phyloP scores from a whole-genome alignment of 23 red algal genomes.

The Gracilariopsis chorda region DNA sequence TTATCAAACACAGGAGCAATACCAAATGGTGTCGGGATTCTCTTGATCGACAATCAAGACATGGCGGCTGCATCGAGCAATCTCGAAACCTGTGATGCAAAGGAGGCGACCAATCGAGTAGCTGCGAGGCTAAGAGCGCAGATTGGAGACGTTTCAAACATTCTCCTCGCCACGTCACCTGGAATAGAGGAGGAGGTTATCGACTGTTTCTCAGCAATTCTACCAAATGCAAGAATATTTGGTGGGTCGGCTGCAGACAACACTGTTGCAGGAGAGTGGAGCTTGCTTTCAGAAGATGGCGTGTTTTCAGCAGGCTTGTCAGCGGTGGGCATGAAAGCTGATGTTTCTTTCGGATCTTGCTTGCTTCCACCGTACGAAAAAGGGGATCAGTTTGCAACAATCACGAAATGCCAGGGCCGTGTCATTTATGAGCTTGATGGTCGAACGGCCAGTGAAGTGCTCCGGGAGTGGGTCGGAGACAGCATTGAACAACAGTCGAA shows the following conservation, averaged over 20 bases:
- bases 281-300: not conserved
- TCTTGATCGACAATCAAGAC: not conserved
- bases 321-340: conserved; percentile 14
- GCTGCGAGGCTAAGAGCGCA: not conserved
- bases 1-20: not conserved
- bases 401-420: conserved; percentile 14
- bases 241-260: conserved; percentile 55
- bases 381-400: not conserved
- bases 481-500: not conserved
- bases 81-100: not conserved
- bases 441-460: not conserved
- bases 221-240: conserved; percentile 17
- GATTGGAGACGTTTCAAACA: not conserved
- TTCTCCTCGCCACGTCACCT: conserved; percentile 22
- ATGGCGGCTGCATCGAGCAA: not conserved
- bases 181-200: conserved; percentile 51
- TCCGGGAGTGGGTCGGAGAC: conserved; percentile 49
- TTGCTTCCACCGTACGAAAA: conserved; percentile 28
- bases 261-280: conserved; percentile 26
- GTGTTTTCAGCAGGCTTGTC: not conserved
- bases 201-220: not conserved
- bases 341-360: conserved; percentile 11
- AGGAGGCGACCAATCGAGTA: not conserved
- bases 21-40: not conserved
- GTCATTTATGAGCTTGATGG: conserved; percentile 30